These are phyloP conservation scores for Blastomyces silverae DNA, from an alignment of 2,329 filamentous ascomycete genomes.

Conservation along the genomic window DNA sequence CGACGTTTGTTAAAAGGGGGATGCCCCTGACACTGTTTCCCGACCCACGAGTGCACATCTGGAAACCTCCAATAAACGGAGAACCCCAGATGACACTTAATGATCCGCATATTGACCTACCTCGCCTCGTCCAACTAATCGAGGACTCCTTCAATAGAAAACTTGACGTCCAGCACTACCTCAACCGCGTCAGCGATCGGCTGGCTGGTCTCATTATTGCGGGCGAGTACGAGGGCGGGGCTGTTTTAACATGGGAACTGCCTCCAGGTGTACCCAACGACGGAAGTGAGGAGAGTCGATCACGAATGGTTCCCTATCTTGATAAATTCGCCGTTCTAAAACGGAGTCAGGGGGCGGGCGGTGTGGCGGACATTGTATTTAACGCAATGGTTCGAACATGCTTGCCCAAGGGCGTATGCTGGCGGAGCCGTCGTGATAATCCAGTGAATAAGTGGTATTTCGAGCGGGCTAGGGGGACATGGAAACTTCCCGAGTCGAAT, in stretches of 20 bases:
- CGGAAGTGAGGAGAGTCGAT: slow-evolving; percentile 46
- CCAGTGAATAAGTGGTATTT: slow-evolving; percentile 99
- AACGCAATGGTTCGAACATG: slow-evolving; percentile 88
- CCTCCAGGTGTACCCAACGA: slow-evolving; percentile 56
- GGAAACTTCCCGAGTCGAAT: slow-evolving; percentile 70
- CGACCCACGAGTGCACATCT: slow-evolving; percentile 57
- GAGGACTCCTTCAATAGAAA: slow-evolving; percentile 87
- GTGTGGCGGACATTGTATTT: slow-evolving; percentile 93
- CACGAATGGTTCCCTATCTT: slow-evolving; percentile 77
- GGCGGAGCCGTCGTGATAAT: slow-evolving; percentile 83
- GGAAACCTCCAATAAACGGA: slow-evolving; percentile 59
- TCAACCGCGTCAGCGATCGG: slow-evolving; percentile 69
- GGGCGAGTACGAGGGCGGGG: slow-evolving; percentile 92
- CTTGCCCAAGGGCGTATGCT: slow-evolving; percentile 83
- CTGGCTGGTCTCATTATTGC: slow-evolving; percentile 91
- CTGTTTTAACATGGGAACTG: slow-evolving; percentile 88
- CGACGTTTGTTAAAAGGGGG: slow-evolving; percentile 83
- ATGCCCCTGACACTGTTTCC: slow-evolving; percentile 84
- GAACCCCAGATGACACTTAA: slow-evolving; percentile 61
- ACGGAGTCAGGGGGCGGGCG: slow-evolving; percentile 78
- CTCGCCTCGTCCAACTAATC: slow-evolving; percentile 76
- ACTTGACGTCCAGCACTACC: slow-evolving; percentile 75
- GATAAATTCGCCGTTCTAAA: slow-evolving; percentile 96
- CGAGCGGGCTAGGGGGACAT: slow-evolving; percentile 75
- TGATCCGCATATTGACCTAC: slow-evolving; percentile 74